Base-by-base conservation (phyloP, 257 asterid species). In the Eustoma russellianum region DNA sequence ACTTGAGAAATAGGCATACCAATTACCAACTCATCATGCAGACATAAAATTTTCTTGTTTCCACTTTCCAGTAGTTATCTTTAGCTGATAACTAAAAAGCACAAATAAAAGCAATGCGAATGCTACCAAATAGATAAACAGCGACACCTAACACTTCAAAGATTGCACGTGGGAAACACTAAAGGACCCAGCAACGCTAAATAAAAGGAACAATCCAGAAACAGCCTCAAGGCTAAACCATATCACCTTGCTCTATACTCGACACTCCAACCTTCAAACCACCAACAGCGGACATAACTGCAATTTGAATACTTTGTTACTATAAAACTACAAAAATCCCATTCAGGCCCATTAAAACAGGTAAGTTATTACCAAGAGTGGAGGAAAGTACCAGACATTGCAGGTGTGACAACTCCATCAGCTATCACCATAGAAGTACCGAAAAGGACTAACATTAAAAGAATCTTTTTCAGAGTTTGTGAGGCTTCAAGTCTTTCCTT, bases 381-480 rank as follows among this genome's bases (percentile, higher is more conserved):
- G 64, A 48, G 70, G 59, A 52, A 60, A 56, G 64, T 62, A 92
- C 97, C 99, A 74, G 99, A 92, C 99, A 92, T 88, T 56, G 94
- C 97, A 62, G 99, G 99, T 11, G 99, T 92, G 46, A 92, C 99
- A 53, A 92, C 94, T 60, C 95, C 97, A 65, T 82, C 95, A 80
- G 95, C 97, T 53, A 92, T 88, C 78, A 92, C 99, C 99, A 92
- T 92, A 33, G 99, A 88, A 45, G 97, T 92, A 73, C 95, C 99
- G 68, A 93, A 94, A 74, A 92, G 97, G 62, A 92, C 99, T 79
- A 92, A 66, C 74, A 85, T 76, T 64, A 92, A 68, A 70, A 92
- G 77, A 76, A 88, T 78, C 74, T 77, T 92, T 76, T 92, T 92
- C 74, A 92, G 67, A 55, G 94, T 79, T 64, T 74, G 61, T 57